These are phyloP conservation scores for Monascus ruber DNA, from an alignment of 2,329 filamentous ascomycete species.

Conservation along the genomic window DNA sequence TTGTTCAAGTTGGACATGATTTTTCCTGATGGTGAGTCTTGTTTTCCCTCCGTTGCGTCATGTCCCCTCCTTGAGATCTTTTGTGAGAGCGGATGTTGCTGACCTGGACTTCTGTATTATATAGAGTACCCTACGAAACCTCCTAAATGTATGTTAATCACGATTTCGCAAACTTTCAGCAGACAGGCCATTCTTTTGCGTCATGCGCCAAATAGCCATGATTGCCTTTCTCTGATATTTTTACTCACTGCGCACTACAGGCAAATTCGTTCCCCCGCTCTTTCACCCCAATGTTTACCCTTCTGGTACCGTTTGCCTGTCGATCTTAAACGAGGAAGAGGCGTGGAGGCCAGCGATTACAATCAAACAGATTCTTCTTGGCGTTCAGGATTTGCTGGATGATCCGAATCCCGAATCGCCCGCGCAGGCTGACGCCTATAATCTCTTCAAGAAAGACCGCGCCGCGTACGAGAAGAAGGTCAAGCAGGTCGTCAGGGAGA, in stretches of 20 bases:
- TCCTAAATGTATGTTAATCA: conserved; percentile 71
- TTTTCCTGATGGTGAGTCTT: conserved; percentile 74
- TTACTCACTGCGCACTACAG: conserved; percentile 35
- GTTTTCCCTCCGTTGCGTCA: background rate
- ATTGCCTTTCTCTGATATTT: background rate
- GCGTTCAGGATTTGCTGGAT: conserved; percentile 89
- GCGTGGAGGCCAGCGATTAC: conserved; percentile 98
- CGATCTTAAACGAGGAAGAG: conserved; percentile 95
- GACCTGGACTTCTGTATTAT: conserved; percentile 7
- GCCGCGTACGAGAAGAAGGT: conserved; percentile 82
- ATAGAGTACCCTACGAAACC: conserved; percentile 97
- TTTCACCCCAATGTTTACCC: conserved; percentile 99
- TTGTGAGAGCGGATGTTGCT: background rate
- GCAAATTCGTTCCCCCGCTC: conserved; percentile 90
- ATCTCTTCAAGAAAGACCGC: conserved; percentile 85
- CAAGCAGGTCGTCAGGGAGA: conserved; percentile 75
- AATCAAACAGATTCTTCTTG: conserved; percentile 91
- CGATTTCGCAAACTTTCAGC: conserved; percentile 1
- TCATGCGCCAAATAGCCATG: background rate
- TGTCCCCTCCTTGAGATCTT: too few species aligned
- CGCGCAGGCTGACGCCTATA: conserved; percentile 94
- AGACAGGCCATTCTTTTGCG: background rate
- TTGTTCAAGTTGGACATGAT: conserved; percentile 87
- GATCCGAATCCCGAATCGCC: conserved; percentile 96
- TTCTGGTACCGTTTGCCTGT: conserved; percentile 92